Evolutionary conservation across 2,329 filamentous ascomycete genomes (phyloP), one percentile per base, ranked within the genome.

Genomic region (Epichloe brachyelytri): DNA sequence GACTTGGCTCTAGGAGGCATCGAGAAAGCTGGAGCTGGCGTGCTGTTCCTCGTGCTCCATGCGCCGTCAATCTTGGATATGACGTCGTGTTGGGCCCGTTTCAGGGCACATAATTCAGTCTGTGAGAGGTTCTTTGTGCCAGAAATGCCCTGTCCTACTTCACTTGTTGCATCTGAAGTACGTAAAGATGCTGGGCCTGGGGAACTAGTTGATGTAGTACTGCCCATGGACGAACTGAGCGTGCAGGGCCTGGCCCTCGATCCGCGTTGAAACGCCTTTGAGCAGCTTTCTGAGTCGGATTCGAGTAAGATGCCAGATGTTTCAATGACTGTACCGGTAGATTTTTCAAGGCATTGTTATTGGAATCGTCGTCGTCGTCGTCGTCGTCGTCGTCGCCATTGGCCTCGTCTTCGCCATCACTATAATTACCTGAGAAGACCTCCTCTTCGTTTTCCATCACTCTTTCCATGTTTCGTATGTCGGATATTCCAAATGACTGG

Each of bases 291-390:
- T 78, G 77, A 59, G 68, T 72, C 7, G 75, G 76, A 55, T 80
- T 80, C 4, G 71, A 67, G 56, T 78, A 79, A 1, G 76, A 79
- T 15, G 76, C 76, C 56, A 79, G 60, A 56, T 74, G 79, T 39
- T 72, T 71, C 20, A 79, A 66, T 33, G 69, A 72, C 57, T 77
- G 76, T 58, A 73, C 68, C 12, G 67, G 64, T 54, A 70, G 65
- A 44, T 63, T 70, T 52, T 66, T 62, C 47, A 71, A 59, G 1
- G 65, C 59, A 19, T 65, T 62, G 49, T 60, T 60, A 6, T 53
- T 53, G 33, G 57, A 53, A 10, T 65, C 62, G 30, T 58, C 60
- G 6, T 63, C 63, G 38, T 62, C 55, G 12, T 62, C 63, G 3
- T 58, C 54, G 38, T 60, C 56, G 55, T 60, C 55, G 33, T 26